Base-by-base conservation (phyloP, 495 filamentous ascomycete species). In the Clavariopsis aquatica region DNA sequence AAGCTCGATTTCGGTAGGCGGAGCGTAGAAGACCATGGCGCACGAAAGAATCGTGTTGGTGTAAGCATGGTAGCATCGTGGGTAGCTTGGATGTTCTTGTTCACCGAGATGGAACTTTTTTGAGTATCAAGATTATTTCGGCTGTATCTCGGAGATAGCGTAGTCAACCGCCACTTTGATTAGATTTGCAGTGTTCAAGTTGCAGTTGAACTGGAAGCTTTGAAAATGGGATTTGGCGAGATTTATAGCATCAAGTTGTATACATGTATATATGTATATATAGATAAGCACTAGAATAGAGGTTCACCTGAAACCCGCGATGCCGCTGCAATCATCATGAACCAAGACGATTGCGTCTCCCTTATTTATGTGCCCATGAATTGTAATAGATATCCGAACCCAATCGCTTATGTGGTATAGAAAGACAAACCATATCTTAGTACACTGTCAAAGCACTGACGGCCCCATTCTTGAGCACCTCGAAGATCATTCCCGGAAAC, bases 391-490 rank as follows among this genome's bases (percentile, higher is more conserved):
- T 3, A 43, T 2, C 38, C 12, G 12, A n/a, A 43, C 38, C 38
- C 13, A 17, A n/a, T n/a, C n/a, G n/a, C n/a, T n/a, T n/a, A n/a
- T n/a, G n/a, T n/a, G n/a, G n/a, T n/a, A n/a, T n/a, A n/a, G n/a
- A n/a, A n/a, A n/a, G n/a, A n/a, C n/a, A n/a, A n/a, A n/a, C 6
- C 8, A 6, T 54, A 36, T 13, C n/a, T 85, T 66, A 94, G 76
- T 89, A 96, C 10, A 96, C 85, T n/a, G 92, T 97, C 68, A 98
- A 78, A 31, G 88, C 88, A 73, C 90, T 93, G 31, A 98, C 91
- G 45, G 85, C 87, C 2, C 88, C 91, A 72, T 94, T 96, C 85
- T 90, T 94, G 76, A 97, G 75, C 12, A 98, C 93, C 77, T 98
- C 94, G 77, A 97, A 98, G 20, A 96, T 81, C 71, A 96, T 78